Base-by-base conservation (phyloP, 495 filamentous ascomycete species). In the Penicillium waksmanii region DNA sequence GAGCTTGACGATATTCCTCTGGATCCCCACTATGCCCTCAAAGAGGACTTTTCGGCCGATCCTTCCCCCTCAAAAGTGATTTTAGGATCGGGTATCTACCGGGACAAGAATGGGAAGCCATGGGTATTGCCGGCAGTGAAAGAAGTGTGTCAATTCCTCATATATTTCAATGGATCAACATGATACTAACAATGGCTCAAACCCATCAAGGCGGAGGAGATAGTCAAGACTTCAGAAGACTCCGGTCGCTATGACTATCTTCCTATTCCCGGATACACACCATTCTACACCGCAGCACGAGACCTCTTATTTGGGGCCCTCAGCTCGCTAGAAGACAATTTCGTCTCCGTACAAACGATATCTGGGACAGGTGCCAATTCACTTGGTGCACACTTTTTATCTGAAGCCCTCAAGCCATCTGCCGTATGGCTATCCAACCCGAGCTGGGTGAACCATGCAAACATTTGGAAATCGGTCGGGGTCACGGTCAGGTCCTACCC, bases 401-500 rank as follows among this genome's bases (percentile, higher is more conserved):
- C 44, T 3, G 9, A 38, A 3, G 17, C 33, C 7, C 23, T 56
- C 17, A 56, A 23, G 43, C 55, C 55, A 23, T 49, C 55, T 19
- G 55, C 55, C 2, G 55, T 56, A 11, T 56, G 55, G 55, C 31
- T 56, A 38, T 56, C 55, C 2, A 38, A 56, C 31, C 55, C 55
- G 18, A 56, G 55, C 18, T 56, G 55, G 55, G 44, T 56, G 25
- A 56, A 56, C 19, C 55, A 56, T 34, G 55, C 27, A n/a, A 56
- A 56, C n/a, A 56, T 56, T 10, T 56, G 55, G 55, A 15, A 11
- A 13, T 12, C 36, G 3, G 19, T 17, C 0, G 55, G 55, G 3
- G 55, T 56, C 0, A 1, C 19, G 5, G 55, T 56, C 9, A 56
- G 49, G n/a, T 49, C n/a, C 12, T 56, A 56, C 44, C 55, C 55